Percentiles rank a stretch among this genome's conserved stretches.
phyloP scores from a whole-genome alignment of 345 rosid genomes.

The Stellera chamaejasme region DNA sequence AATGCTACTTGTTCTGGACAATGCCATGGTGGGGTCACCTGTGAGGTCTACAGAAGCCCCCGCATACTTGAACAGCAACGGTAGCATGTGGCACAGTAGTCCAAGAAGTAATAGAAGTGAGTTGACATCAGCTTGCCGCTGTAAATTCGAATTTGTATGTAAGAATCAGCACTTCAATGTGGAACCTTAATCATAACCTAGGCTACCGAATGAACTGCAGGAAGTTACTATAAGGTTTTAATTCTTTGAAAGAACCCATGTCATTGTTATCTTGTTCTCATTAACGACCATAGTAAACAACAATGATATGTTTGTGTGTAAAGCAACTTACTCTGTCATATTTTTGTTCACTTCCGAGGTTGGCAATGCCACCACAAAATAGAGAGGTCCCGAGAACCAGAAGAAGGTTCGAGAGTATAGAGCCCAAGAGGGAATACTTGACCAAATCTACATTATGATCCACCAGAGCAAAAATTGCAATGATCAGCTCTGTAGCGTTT shows the following conservation, averaged over 20 bases:
- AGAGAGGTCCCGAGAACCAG: constrained; percentile 90
- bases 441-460: constrained; percentile 59
- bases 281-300: not conserved
- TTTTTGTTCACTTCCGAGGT: constrained; percentile 53
- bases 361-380: constrained; percentile 82
- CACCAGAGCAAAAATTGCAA: constrained; percentile 66
- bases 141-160: constrained; percentile 9
- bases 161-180: not conserved
- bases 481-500: constrained; percentile 86
- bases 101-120: constrained; percentile 56
- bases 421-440: constrained; percentile 83
- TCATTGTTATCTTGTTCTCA: not conserved
- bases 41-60: constrained; percentile 24
- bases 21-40: constrained; percentile 32
- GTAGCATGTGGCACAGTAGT: constrained; percentile 66
- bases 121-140: constrained; percentile 93
- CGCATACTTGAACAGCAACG: constrained; percentile 43
- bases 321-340: constrained; percentile 53
- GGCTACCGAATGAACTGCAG: too few relatives aligned
- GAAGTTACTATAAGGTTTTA: too few relatives aligned
- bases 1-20: constrained; percentile 81
- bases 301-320: not conserved
- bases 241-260: not conserved
- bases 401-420: constrained; percentile 82
- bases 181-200: too few relatives aligned